Base-by-base conservation (phyloP, 1,284 basidiomycete genomes). In the Cutaneotrichosporon sp. region DNA sequence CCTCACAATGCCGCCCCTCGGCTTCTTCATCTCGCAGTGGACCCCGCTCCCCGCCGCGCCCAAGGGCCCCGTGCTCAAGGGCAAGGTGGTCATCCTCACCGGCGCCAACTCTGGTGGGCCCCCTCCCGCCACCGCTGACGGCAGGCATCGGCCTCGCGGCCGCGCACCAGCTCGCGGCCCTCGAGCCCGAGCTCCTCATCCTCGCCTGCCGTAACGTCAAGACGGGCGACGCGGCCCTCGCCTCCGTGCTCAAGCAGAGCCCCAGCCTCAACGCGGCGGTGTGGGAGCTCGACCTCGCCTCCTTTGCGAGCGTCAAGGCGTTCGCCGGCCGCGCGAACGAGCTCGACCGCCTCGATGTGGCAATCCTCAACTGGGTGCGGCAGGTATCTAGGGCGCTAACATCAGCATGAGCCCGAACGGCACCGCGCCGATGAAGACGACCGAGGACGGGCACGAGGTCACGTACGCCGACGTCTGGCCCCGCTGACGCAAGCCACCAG, bases 21-120 rank as follows among this genome's bases (percentile, higher is more conserved):
- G 24, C 7, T 53, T 53, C 51, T 36, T 22, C 11, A 16, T 53
- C 20, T n/a, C 16, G 7, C 51, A 53, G 51, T 53, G 31, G 33
- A 36, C 31, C 1, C 33, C 33, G 33, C 33, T 53, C 10, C 51
- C 51, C 31, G 3, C n/a, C 11, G 7, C 8, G 10, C 51, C 51
- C 10, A 24, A n/a, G 11, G 51, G 51, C 4, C 31, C 51, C 10
- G 24, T 36, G 7, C 51, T 53, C 51, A 27, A 33, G 31, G 66
- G 66, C 20, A 64, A 67, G 50, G 59, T 49, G 8, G 62, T 67
- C 3, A 59, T 71, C 38, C 52, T 71, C 43, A 71, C 69, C 14
- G 69, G 69, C n/a, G 58, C 67, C 8, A 71, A 65, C 45, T 58
- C 55, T n/a, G 64, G 64, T 67, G 34, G 16, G 34, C 34, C 34